Conservation (phyloP, 495 filamentous ascomycete genomes). For the Daldinia decipiens region DNA sequence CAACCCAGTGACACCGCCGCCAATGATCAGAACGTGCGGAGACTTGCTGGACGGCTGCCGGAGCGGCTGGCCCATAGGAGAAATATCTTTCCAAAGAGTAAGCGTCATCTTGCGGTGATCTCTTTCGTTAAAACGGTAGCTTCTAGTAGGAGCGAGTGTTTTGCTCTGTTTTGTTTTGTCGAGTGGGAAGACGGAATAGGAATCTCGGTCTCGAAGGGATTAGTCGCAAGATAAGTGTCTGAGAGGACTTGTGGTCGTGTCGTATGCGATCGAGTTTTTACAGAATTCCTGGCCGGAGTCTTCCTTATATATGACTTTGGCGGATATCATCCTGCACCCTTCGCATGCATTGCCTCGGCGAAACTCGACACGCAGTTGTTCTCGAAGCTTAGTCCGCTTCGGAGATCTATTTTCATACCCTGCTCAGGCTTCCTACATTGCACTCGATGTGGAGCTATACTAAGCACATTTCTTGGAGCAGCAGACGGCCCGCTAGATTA, state of each 20-base stretch:
- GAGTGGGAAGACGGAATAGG: background rate
- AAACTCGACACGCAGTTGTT: background rate
- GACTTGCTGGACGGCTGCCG: conserved; percentile 43
- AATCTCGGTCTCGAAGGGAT: background rate
- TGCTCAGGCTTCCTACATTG: background rate
- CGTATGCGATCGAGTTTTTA: background rate
- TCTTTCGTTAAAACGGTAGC: conserved; percentile 9
- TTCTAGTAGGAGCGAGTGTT: conserved; percentile 8
- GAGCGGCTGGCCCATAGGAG: conserved; percentile 44
- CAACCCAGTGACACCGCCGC: conserved; percentile 59
- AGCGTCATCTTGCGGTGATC: conserved; percentile 38
- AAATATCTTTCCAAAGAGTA: conserved; percentile 48
- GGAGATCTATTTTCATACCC: conserved; percentile 9
- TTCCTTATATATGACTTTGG: background rate
- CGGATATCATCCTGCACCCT: background rate
- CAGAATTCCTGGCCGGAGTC: background rate
- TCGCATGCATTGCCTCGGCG: background rate
- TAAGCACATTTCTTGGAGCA: conserved; percentile 2
- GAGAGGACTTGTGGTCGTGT: background rate
- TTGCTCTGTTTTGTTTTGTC: background rate
- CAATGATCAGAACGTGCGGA: conserved; percentile 56
- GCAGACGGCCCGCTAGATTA: conserved; percentile 12
- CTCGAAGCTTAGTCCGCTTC: background rate
- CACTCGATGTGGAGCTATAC: background rate
- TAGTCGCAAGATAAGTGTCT: background rate